These are phyloP conservation scores for Trifolium fragiferum DNA, from an alignment of 306 rosid species.

Conservation along the genomic window DNA sequence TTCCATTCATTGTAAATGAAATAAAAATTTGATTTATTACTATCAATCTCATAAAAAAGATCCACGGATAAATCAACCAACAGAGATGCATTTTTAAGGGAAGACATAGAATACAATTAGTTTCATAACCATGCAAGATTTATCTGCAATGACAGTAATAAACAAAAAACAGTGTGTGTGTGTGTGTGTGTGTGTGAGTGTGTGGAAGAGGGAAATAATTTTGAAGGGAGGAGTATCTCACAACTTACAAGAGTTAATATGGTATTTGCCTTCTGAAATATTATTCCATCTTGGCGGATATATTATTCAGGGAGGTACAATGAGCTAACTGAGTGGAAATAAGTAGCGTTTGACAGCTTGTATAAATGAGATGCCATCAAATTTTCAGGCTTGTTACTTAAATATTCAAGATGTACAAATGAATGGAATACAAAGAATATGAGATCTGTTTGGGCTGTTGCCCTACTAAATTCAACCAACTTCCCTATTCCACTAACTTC, in stretches of 20 bases:
- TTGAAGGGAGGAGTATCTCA: background rate
- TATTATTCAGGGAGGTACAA: constrained; percentile 30
- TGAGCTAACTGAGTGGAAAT: constrained; percentile 21
- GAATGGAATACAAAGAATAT: constrained; percentile 47
- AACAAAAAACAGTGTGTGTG: background rate
- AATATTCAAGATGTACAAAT: constrained; percentile 44
- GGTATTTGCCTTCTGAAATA: constrained; percentile 39
- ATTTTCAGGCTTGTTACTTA: constrained; percentile 26
- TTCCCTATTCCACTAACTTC: constrained; percentile 43
- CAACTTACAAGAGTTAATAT: constrained; percentile 39
- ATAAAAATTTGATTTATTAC: constrained; percentile 5
- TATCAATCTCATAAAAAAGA: background rate
- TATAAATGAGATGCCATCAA: constrained; percentile 28
- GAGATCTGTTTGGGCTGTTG: constrained; percentile 23
- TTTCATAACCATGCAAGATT: constrained; percentile 16
- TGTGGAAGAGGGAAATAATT: constrained; percentile 7
- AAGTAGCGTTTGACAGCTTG: constrained; percentile 8
- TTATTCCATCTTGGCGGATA: background rate
- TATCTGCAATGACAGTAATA: background rate
- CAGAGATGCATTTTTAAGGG: constrained; percentile 1
- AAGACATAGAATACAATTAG: constrained; percentile 20
- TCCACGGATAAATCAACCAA: background rate
- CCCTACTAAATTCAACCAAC: constrained; percentile 16
- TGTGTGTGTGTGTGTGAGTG: background rate
- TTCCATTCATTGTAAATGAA: constrained; percentile 25